These are phyloP conservation scores for Apocynum venetum DNA, from an alignment of 257 asterid species.

Conservation along the genomic window DNA sequence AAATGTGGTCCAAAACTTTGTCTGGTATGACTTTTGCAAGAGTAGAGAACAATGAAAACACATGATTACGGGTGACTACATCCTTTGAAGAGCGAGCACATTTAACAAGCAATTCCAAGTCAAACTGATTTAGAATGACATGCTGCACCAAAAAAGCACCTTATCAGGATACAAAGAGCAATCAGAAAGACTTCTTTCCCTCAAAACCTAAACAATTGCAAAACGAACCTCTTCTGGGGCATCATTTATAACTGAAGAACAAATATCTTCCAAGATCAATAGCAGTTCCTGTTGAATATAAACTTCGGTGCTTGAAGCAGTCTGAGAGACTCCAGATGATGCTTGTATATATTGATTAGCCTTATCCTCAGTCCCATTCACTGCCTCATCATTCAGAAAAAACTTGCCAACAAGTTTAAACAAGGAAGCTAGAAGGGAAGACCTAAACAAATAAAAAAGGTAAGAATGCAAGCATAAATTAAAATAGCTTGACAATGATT, in stretches of 20 bases:
- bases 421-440: constrained; percentile 66
- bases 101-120: constrained; percentile 59
- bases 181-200: neutral
- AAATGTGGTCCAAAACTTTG: constrained; percentile 61
- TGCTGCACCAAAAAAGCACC: constrained; percentile 41
- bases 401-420: constrained; percentile 60
- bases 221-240: constrained; percentile 42
- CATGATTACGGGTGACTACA: constrained; percentile 65
- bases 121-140: constrained; percentile 26
- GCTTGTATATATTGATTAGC: constrained; percentile 25
- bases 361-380: constrained; percentile 32
- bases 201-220: constrained; percentile 6
- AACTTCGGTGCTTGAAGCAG: constrained; percentile 34
- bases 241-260: constrained; percentile 42
- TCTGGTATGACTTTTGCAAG: constrained; percentile 71
- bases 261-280: constrained; percentile 67
- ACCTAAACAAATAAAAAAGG: constrained; percentile 34
- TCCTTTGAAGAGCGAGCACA: constrained; percentile 70
- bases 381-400: constrained; percentile 40
- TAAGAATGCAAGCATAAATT: neutral
- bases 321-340: constrained; percentile 35
- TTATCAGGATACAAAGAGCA: constrained; percentile 29
- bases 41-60: constrained; percentile 68
- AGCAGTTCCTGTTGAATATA: constrained; percentile 72
- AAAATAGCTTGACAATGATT: neutral